Evolutionary conservation across 345 rosid genomes (phyloP).

Genomic region (Anastatica hierochuntica): DNA sequence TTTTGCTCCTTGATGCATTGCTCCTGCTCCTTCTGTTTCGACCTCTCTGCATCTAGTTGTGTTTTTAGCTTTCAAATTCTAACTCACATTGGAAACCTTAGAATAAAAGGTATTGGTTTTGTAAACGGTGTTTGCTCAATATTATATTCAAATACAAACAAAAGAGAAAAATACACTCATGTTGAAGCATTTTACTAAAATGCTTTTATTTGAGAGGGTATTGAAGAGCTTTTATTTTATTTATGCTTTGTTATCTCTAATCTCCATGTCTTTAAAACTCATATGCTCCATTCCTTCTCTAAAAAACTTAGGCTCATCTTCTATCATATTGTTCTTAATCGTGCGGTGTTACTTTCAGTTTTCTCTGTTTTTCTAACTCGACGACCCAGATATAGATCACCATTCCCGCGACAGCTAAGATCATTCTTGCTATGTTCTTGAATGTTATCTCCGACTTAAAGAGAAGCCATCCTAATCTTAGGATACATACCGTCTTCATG

Average conservation of each 20-base stretch:
- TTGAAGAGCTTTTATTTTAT: too few relatives aligned
- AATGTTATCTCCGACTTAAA: constrained; percentile 74
- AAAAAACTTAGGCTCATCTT: constrained; percentile 64
- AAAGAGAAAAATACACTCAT: too few relatives aligned
- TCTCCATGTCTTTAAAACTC: constrained; percentile 53
- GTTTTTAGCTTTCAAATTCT: too few relatives aligned
- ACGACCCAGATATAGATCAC: constrained; percentile 89
- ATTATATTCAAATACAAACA: too few relatives aligned
- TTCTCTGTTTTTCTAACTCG: constrained; percentile 59
- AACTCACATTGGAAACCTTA: too few relatives aligned
- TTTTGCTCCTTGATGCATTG: too few relatives aligned
- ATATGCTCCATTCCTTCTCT: constrained; percentile 50
- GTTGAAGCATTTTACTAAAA: too few relatives aligned
- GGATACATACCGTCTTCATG: constrained; percentile 90
- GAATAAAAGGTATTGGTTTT: too few relatives aligned
- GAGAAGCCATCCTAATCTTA: constrained; percentile 80
- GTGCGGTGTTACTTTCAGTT: constrained; percentile 30
- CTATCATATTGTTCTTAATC: constrained; percentile 63
- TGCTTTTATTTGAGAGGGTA: too few relatives aligned
- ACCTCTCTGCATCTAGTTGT: too few relatives aligned
- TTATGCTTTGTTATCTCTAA: constrained; percentile 49
- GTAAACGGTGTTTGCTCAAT: too few relatives aligned
- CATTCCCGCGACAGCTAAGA: constrained; percentile 78
- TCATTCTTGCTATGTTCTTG: constrained; percentile 85
- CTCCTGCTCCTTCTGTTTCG: too few relatives aligned